Evolutionary conservation across 2,329 filamentous ascomycete genomes (phyloP), one percentile per base, ranked within the genome.

Genomic region (Pseudocercospora cruenta): DNA sequence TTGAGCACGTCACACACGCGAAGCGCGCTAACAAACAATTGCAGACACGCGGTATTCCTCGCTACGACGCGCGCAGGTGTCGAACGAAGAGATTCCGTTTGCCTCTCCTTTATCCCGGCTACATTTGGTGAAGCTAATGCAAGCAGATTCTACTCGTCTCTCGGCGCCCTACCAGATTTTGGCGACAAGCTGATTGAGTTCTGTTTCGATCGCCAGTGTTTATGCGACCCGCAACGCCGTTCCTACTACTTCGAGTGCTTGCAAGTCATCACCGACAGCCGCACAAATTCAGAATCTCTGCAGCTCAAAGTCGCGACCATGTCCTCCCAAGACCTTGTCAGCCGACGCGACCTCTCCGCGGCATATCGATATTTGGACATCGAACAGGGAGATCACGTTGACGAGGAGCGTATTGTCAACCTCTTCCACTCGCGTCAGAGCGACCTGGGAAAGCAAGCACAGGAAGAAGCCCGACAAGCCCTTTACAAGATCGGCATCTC

Each of bases 241-340:
- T 78, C 87, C 1, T 87, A 87, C 73, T 91, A 91, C 74, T 83
- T 91, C 66, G 85, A 89, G 75, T 90, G 87, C 71, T 80, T 92
- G n/a, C 82, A 85, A 70, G 80, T 83, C 55, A 85, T 92, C 61
- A 85, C 86, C 16, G 79, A 80, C 24, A 83, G 85, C 19, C 81
- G 88, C 19, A 31, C 55, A 61, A 78, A 82, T 36, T 88, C 85
- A 73, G 83, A 86, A 49, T 75, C 81, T 7, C 82, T 92, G n/a
- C 80, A 86, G 49, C 82, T 82, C 36, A 85, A 87, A 72, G 85
- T 88, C 24, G 83, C 83, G 7, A 80, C 84, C 60, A 83, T 89
- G 47, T 84, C 84, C 58, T 88, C 88, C 1, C 78, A 86, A 72
- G 88, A 87, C 28, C 81, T 85, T 64, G 83, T 86, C 71, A 87